Conservation (phyloP, 1,284 basidiomycete species). For the Boletus sp. region DNA sequence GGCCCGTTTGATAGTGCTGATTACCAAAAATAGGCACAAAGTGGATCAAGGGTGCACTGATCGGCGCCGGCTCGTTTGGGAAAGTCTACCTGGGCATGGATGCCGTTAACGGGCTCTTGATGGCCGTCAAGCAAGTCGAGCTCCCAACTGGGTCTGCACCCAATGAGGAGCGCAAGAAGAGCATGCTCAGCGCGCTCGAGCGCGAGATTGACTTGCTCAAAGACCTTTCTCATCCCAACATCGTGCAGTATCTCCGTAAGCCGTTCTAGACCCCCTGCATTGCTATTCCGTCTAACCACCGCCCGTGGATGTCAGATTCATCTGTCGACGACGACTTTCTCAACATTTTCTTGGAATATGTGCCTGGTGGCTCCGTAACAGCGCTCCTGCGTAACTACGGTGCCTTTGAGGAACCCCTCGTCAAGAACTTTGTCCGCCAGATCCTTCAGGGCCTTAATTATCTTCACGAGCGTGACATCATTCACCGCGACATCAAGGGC, state of each 20-base stretch:
- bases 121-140: conserved; percentile 99
- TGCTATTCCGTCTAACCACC: neutral
- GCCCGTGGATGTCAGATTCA: conserved; percentile 55
- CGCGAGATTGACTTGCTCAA: conserved; percentile 95
- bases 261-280: conserved; percentile 13
- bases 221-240: conserved; percentile 93
- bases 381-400: conserved; percentile 92
- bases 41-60: conserved; percentile 98
- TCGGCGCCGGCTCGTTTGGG: conserved; percentile 95
- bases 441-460: conserved; percentile 91
- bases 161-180: conserved; percentile 91
- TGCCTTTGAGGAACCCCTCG: conserved; percentile 93
- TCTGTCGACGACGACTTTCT: conserved; percentile 84
- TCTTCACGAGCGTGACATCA: conserved; percentile 91
- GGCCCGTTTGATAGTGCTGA: conserved; percentile 2
- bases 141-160: conserved; percentile 82
- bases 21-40: conserved; percentile 62
- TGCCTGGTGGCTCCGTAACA: conserved; percentile 95
- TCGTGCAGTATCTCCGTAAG: conserved; percentile 95
- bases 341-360: conserved; percentile 99
- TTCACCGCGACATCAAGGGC: conserved; percentile 98
- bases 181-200: conserved; percentile 93
- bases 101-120: conserved; percentile 86
- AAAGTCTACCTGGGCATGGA: conserved; percentile 98
- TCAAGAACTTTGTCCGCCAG: conserved; percentile 92